phyloP scores from a whole-genome alignment of 768 basidiomycete genomes.

The Russula sp. region DNA sequence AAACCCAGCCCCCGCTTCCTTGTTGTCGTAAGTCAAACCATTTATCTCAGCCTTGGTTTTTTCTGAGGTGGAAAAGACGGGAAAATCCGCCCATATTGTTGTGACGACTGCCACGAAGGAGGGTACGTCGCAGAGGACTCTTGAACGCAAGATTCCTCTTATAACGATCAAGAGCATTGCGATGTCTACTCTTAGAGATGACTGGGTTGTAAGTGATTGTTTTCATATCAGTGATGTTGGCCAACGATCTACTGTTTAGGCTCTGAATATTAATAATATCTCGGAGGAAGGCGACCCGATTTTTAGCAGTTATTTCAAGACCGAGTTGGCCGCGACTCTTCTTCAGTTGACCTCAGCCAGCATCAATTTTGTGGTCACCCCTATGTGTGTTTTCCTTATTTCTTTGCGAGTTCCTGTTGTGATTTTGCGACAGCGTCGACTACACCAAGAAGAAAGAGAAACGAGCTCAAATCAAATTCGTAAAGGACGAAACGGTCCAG shows the following conservation, averaged over 20 bases:
- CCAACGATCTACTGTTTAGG: conserved; percentile 44
- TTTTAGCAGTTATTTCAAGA: conserved; percentile 91
- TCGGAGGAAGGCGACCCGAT: conserved; percentile 95
- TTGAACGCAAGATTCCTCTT: conserved; percentile 89
- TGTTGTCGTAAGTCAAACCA: conserved; percentile 62
- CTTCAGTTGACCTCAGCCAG: conserved; percentile 76
- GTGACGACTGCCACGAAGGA: conserved; percentile 54
- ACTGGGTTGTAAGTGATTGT: conserved; percentile 74
- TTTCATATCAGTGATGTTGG: not conserved
- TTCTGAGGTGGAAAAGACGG: conserved; percentile 50
- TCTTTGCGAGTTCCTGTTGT: conserved; percentile 2
- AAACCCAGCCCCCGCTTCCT: conserved; percentile 90
- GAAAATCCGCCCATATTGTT: conserved; percentile 81
- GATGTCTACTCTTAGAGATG: conserved; percentile 87
- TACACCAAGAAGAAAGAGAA: conserved; percentile 99
- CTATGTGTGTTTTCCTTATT: conserved; percentile 55
- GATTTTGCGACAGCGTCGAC: conserved; percentile 56
- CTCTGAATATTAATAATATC: conserved; percentile 63
- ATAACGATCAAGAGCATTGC: conserved; percentile 83
- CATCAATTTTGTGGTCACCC: conserved; percentile 67
- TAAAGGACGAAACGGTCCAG: conserved; percentile 81
- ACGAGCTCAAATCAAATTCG: conserved; percentile 76
- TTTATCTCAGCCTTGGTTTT: not conserved
- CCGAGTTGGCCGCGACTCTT: conserved; percentile 82
- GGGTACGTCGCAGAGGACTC: conserved; percentile 51